These are phyloP conservation scores for Parachlorella kessleri DNA, from an alignment of 139 green algal species.

Conservation along the genomic window DNA sequence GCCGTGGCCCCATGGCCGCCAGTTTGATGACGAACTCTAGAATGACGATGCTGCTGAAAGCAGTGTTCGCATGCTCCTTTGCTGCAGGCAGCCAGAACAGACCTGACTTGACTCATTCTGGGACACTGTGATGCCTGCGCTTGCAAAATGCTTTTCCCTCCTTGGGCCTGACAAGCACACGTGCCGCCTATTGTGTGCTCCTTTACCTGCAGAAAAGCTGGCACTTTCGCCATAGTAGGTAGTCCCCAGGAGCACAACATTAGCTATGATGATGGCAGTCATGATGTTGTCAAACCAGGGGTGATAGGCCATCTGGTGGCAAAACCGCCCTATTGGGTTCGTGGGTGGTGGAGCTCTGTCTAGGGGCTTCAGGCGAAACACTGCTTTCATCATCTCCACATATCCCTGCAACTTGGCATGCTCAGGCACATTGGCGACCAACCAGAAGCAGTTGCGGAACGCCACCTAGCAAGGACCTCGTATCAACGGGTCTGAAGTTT, in stretches of 20 bases:
- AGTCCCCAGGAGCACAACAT: constrained; percentile 61
- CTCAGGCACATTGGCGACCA: too few species aligned
- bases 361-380: constrained; percentile 57
- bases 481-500: too few species aligned
- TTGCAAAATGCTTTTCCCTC: too few species aligned
- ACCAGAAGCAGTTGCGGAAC: too few species aligned
- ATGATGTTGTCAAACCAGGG: constrained; percentile 57
- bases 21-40: constrained; percentile 51
- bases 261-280: constrained; percentile 57
- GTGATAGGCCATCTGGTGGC: constrained; percentile 33
- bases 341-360: constrained; percentile 53
- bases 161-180: too few species aligned
- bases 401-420: constrained; percentile 2
- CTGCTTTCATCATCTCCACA: constrained; percentile 18
- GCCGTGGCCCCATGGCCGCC: constrained; percentile 11
- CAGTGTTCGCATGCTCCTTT: constrained; percentile 34
- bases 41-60: constrained; percentile 52
- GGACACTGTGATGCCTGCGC: too few species aligned
- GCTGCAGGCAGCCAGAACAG: too few species aligned
- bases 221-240: constrained; percentile 46
- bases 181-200: too few species aligned
- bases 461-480: too few species aligned
- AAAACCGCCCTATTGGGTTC: constrained; percentile 1
- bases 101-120: too few species aligned
- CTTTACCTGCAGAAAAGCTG: constrained; percentile 32